phyloP scores from a whole-genome alignment of 768 basidiomycete genomes.

The Russula lepida region DNA sequence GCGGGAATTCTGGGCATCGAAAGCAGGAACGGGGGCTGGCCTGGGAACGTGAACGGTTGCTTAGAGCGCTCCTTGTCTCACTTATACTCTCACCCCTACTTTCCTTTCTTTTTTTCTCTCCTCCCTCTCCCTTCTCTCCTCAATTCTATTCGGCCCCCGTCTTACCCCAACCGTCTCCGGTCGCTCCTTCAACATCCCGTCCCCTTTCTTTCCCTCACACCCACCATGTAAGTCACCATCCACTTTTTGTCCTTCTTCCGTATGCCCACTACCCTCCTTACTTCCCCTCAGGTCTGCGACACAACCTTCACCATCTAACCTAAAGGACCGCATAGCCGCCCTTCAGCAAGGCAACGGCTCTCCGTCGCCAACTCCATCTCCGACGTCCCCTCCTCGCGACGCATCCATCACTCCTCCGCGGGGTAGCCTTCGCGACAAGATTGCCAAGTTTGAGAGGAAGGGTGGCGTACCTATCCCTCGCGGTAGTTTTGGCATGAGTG shows the following conservation, averaged over 20 bases:
- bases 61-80: neutral
- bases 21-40: conserved; percentile 24
- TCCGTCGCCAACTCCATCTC: conserved; percentile 28
- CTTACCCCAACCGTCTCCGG: conserved; percentile 2
- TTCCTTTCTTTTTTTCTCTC: conserved; percentile 4
- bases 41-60: conserved; percentile 1
- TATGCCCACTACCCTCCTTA: neutral
- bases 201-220: conserved; percentile 2
- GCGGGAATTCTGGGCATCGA: conserved; percentile 54
- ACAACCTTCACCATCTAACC: conserved; percentile 35
- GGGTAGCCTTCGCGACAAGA: conserved; percentile 50
- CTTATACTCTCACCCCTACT: conserved; percentile 1
- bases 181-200: conserved; percentile 13
- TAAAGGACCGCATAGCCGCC: conserved; percentile 79
- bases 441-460: conserved; percentile 72
- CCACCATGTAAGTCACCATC: conserved; percentile 12
- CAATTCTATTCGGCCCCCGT: neutral
- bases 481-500: conserved; percentile 62
- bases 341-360: conserved; percentile 49
- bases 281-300: conserved; percentile 17
- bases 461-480: conserved; percentile 71
- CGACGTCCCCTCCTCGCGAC: conserved; percentile 25
- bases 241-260: neutral
- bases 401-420: conserved; percentile 19
- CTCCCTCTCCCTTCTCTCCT: conserved; percentile 7